Evolutionary conservation across 768 basidiomycete genomes (phyloP).

Genomic region (Lactarius deliciosus): DNA sequence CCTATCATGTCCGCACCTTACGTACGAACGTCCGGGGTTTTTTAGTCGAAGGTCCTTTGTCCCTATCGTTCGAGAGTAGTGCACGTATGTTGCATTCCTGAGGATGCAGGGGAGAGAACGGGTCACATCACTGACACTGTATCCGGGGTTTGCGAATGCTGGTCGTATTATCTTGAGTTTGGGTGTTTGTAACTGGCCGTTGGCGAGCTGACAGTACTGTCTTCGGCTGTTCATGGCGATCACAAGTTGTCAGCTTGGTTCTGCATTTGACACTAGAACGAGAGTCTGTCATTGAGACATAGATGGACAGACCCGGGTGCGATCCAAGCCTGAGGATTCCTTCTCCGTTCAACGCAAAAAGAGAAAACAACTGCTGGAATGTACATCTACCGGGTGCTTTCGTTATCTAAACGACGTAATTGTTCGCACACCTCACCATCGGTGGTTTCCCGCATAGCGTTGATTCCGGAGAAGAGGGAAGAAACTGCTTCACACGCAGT

Average conservation of each 20-base stretch:
- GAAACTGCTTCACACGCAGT: neutral
- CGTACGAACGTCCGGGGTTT: no score
- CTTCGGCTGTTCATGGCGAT: neutral
- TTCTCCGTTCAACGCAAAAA: neutral
- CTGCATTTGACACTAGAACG: neutral
- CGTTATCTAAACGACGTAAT: neutral
- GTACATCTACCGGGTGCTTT: neutral
- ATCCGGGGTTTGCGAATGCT: neutral
- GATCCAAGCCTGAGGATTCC: neutral
- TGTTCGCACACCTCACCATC: neutral
- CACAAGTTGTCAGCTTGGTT: neutral
- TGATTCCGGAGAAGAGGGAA: neutral
- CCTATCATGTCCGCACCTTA: no score
- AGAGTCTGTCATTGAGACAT: neutral
- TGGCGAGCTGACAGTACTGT: neutral
- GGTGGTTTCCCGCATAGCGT: neutral
- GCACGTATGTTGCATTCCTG: neutral
- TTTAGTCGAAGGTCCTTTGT: neutral
- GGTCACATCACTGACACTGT: neutral
- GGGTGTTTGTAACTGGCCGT: neutral
- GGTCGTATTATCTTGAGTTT: neutral
- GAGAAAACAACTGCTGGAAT: neutral
- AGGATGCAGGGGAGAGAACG: neutral
- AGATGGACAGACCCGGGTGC: neutral
- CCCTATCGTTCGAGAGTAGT: neutral